Evolutionary conservation across 2,329 filamentous ascomycete species (phyloP).

Genomic region (Aspergillus versicolor): DNA sequence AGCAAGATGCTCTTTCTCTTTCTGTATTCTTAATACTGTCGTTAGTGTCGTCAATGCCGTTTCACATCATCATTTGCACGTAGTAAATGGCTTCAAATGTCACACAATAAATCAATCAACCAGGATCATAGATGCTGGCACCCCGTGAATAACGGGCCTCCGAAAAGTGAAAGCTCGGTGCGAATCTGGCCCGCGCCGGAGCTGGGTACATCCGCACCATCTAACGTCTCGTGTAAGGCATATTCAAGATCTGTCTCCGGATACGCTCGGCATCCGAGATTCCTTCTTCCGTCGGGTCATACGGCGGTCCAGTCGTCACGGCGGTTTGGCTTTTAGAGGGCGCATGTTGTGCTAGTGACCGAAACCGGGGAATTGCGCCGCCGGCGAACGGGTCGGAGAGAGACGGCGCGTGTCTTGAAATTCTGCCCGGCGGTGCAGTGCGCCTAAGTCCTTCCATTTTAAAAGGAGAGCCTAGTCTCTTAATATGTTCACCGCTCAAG

Average conservation of each 20-base stretch:
- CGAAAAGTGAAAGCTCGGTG: slow-evolving; percentile 1
- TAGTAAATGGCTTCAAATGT: slow-evolving; percentile 14
- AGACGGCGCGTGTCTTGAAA: slow-evolving; percentile 42
- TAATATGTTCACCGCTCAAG: slow-evolving; percentile 40
- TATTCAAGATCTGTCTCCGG: slow-evolving; percentile 39
- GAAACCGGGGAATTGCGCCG: slow-evolving; percentile 21
- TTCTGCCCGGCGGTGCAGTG: slow-evolving; percentile 29
- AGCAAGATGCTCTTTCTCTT: slow-evolving; percentile 10
- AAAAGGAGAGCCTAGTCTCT: slow-evolving; percentile 50
- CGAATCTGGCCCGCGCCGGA: not conserved
- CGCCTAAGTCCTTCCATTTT: slow-evolving; percentile 39
- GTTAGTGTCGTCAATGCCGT: slow-evolving; percentile 29
- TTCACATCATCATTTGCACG: slow-evolving; percentile 30
- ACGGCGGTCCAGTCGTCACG: slow-evolving; percentile 20
- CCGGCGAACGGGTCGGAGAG: slow-evolving; percentile 46
- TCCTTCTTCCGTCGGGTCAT: slow-evolving; percentile 34
- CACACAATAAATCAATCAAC: slow-evolving; percentile 26
- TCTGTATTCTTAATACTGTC: slow-evolving; percentile 15
- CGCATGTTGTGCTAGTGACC: slow-evolving; percentile 16
- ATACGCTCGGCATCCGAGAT: slow-evolving; percentile 41
- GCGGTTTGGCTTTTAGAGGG: slow-evolving; percentile 16
- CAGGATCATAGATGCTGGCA: slow-evolving; percentile 25
- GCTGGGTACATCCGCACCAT: not conserved
- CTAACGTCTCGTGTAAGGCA: slow-evolving; percentile 32
- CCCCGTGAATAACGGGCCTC: slow-evolving; percentile 22